Base-by-base conservation (phyloP, 2,329 filamentous ascomycete genomes). In the Cladosporium sp. region DNA sequence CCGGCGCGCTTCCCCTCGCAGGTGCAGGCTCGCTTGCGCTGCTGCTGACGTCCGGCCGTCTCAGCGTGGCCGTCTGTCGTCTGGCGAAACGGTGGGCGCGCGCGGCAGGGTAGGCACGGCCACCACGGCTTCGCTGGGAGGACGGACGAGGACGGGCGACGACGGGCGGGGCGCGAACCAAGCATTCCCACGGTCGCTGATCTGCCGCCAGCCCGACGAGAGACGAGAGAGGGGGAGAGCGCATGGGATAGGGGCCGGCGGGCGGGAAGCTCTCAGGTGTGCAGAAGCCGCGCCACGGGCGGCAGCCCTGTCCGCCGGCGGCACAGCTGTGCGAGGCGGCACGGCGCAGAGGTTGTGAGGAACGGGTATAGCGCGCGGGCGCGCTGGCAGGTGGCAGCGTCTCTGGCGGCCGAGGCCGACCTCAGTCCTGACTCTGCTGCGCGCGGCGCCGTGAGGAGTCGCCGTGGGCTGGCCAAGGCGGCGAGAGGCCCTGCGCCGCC, bases 141-240 rank as follows among this genome's bases (percentile, higher is more conserved):
- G 22, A 1, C 22, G 22, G 22, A 31, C 9, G 28, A 41, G 37
- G 46, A 42, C 31, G 42, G 37, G 38, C 42, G 46, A 49, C 37
- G 46, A 49, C n/a, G 35, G n/a, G 28, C 38, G 35, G 22, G 46
- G 35, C 38, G 46, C 38, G 31, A 28, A 13, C 42, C 46, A 49
- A 49, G 46, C 46, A 49, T 28, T 28, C 22, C 4, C 22, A 8
- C 22, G 7, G 37, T 49, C 46, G 46, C 28, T 49, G 46, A 49
- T 49, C 46, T 49, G 46, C 46, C 46, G 46, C 38, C 35, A 28
- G 35, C 28, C 46, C 46, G 46, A 33, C 38, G 44, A 41, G 18
- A 32, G 22, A 7, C 5, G 22, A 7, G 22, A 28, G 7, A 7
- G 22, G 22, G 7, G 22, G 22, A 16, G 16, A 18, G 2, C 22